Evolutionary conservation across 2,329 filamentous ascomycete genomes (phyloP), one percentile per base, ranked within the genome.

Genomic region (Sclerotinia trifoliorum): DNA sequence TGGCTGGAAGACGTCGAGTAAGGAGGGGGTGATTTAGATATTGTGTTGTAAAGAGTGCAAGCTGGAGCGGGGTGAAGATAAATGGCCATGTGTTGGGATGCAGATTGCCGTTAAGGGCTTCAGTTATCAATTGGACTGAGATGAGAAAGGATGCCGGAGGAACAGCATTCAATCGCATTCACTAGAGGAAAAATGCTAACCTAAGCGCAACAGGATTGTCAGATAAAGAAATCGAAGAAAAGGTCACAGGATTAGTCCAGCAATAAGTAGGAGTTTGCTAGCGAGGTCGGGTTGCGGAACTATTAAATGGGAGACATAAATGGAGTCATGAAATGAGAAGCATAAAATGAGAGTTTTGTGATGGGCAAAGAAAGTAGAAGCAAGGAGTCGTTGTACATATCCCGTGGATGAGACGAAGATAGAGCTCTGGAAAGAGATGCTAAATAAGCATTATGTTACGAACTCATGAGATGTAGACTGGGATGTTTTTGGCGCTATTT

Each of bases 171-270:
- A 42, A 42, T 24, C 21, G 8, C 29, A n/a, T 17, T 39, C 19
- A n/a, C 13, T 5, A 19, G 3, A 10, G n/a, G 29, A n/a, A 11
- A 26, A 52, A 48, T 62, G 19, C 44, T 52, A 67, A 67, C 3
- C 15, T 19, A 11, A 21, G 0, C 35, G 24, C 35, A 29, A n/a
- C 24, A 89, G 88, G 88, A 71, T 80, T 92, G 75, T 85, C 88
- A 74, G 88, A 90, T 78, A 86, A 90, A 79, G 85, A 88, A 74
- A 91, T 92, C 71, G 66, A 70, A 52, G 64, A 65, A n/a, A 67
- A 66, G 58, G 70, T 70, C 32, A 63, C 69, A 62, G 54, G 49
- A 10, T 60, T 69, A 48, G 69, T 69, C n/a, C 66, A 70, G 46
- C 55, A 60, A 17, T 49, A 62, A 10, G 4, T 35, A 19, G 7